Evolutionary conservation across 768 basidiomycete species (phyloP).

Genomic region (Leccinellum luteum): DNA sequence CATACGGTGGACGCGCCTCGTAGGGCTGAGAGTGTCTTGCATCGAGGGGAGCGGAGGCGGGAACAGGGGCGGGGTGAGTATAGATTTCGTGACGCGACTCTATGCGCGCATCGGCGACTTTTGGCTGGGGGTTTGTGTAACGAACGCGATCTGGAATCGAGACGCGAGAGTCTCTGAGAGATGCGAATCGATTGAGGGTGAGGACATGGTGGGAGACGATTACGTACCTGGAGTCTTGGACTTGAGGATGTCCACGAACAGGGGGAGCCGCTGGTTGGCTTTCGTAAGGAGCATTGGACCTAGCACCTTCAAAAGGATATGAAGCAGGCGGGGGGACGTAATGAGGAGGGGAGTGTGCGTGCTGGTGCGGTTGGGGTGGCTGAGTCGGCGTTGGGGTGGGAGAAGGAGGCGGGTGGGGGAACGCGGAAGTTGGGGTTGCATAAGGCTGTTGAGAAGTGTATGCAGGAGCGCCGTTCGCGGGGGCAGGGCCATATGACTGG

Average conservation of each 20-base stretch:
- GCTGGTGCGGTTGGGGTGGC: constrained; percentile 16
- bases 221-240: constrained; percentile 25
- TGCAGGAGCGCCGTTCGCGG: constrained; percentile 11
- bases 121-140: constrained; percentile 18
- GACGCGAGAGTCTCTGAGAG: constrained; percentile 23
- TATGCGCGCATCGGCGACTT: constrained; percentile 20
- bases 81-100: constrained; percentile 29
- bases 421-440: constrained; percentile 28
- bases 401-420: constrained; percentile 27
- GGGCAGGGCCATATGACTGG: constrained; percentile 13
- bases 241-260: constrained; percentile 19
- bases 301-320: constrained; percentile 23
- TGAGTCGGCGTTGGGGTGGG: constrained; percentile 32
- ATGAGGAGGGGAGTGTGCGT: constrained; percentile 21
- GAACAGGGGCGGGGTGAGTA: constrained; percentile 14
- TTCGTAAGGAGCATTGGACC: constrained; percentile 18
- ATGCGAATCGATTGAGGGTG: constrained; percentile 10
- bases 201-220: not conserved
- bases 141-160: constrained; percentile 22
- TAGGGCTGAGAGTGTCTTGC: constrained; percentile 21
- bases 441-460: constrained; percentile 19
- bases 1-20: constrained; percentile 18
- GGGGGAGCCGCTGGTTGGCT: constrained; percentile 10
- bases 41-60: constrained; percentile 17
- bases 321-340: constrained; percentile 23